Percentiles rank a stretch among this genome's conserved stretches.
phyloP scores from a whole-genome alignment of 768 basidiomycete species.

The Amanita thiersii region DNA sequence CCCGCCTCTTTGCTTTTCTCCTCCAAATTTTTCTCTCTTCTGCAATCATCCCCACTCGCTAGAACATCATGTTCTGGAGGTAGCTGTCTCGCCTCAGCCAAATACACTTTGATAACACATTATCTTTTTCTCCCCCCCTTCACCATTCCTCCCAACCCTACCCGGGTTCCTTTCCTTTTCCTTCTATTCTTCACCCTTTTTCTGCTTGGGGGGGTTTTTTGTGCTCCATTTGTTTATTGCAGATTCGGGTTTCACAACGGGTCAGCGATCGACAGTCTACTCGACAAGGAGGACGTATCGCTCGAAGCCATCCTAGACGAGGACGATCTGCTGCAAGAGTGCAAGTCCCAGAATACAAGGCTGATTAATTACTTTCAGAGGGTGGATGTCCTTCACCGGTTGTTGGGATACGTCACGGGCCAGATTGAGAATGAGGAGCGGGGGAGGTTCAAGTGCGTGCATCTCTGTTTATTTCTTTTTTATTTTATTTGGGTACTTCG shows the following conservation, averaged over 20 bases:
- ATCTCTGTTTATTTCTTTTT: neutral
- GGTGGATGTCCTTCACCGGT: constrained; percentile 69
- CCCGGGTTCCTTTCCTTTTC: too few relatives aligned
- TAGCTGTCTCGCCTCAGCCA: constrained; percentile 29
- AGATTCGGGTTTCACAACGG: constrained; percentile 92
- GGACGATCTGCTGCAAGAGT: constrained; percentile 89
- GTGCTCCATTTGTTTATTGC: constrained; percentile 23
- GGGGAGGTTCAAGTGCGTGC: constrained; percentile 73
- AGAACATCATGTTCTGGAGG: constrained; percentile 47
- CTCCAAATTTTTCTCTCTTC: constrained; percentile 9
- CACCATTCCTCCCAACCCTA: too few relatives aligned
- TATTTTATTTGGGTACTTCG: too few relatives aligned
- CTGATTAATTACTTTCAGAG: constrained; percentile 84
- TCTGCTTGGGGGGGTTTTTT: too few relatives aligned
- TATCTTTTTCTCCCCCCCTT: too few relatives aligned
- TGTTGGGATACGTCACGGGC: constrained; percentile 81
- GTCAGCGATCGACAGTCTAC: constrained; percentile 81
- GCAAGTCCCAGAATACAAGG: constrained; percentile 88
- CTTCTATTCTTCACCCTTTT: too few relatives aligned
- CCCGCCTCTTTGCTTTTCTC: neutral
- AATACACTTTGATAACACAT: too few relatives aligned
- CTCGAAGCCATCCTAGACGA: constrained; percentile 91
- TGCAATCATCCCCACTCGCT: constrained; percentile 17
- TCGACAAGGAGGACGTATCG: constrained; percentile 84
- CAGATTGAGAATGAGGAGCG: constrained; percentile 77